phyloP scores from a whole-genome alignment of 768 basidiomycete species.

The Omphalotus guepiniiformis region DNA sequence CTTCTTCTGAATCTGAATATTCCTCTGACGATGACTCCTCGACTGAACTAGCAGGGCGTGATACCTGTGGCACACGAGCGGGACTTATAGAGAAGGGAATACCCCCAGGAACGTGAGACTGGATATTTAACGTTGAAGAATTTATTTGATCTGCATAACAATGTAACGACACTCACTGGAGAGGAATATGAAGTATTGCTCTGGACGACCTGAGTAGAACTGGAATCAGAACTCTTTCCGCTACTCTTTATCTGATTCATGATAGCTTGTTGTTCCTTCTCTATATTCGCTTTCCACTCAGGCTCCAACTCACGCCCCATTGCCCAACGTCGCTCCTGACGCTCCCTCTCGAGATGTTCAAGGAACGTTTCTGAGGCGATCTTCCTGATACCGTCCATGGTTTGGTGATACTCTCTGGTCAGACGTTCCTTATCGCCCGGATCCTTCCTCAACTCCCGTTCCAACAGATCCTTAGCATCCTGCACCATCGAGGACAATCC shows the following conservation, averaged over 20 bases:
- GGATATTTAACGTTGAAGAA: too few species aligned
- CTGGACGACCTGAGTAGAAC: background rate
- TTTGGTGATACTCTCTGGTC: constrained; percentile 30
- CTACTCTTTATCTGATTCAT: constrained; percentile 3
- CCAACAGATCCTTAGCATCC: constrained; percentile 51
- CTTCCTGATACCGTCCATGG: constrained; percentile 39
- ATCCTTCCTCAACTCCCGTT: constrained; percentile 44
- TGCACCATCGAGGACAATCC: constrained; percentile 4
- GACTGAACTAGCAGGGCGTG: too few species aligned
- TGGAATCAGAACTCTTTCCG: background rate
- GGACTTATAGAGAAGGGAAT: background rate
- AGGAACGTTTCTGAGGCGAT: constrained; percentile 45
- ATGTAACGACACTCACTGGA: background rate
- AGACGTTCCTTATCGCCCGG: constrained; percentile 35
- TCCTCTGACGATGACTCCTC: background rate
- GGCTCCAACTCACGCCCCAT: constrained; percentile 25
- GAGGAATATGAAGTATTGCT: background rate
- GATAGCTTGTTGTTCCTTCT: constrained; percentile 10
- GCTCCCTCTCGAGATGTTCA: constrained; percentile 41
- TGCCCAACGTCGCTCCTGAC: constrained; percentile 47
- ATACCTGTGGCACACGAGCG: background rate
- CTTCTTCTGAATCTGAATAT: constrained; percentile 1
- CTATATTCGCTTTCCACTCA: constrained; percentile 2
- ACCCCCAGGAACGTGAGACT: background rate
- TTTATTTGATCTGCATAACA: background rate